Percentiles rank a stretch among this genome's conserved stretches.
Evolutionary conservation across 768 basidiomycete species (phyloP).

Genomic region (Cystofilobasidium bisporidii): DNA sequence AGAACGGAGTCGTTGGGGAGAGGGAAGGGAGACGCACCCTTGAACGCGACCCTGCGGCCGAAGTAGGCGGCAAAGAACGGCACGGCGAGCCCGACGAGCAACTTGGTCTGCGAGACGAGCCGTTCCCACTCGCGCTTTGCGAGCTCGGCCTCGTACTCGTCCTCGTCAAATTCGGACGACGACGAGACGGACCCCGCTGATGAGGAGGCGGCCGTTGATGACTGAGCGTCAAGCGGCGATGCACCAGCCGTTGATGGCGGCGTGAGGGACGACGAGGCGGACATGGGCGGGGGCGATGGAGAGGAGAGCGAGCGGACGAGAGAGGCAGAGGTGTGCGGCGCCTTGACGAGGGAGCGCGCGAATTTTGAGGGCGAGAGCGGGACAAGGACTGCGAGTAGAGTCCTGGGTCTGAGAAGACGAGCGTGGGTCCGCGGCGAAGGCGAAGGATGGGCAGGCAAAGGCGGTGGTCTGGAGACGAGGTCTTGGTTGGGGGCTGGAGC

Average conservation of each 20-base stretch:
- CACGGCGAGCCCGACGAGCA: slow-evolving; percentile 17
- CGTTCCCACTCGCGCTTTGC: slow-evolving; percentile 20
- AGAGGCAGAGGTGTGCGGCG: not conserved
- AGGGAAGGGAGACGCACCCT: slow-evolving; percentile 9
- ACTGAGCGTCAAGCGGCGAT: too few species aligned
- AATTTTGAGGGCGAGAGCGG: not conserved
- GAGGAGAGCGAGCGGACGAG: not conserved
- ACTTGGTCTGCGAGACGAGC: slow-evolving; percentile 22
- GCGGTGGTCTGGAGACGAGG: too few species aligned
- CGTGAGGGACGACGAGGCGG: not conserved
- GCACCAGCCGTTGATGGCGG: too few species aligned
- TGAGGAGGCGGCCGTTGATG: too few species aligned
- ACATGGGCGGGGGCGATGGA: not conserved
- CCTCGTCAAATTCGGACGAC: slow-evolving; percentile 8
- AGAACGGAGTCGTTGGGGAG: not conserved
- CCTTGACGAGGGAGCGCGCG: not conserved
- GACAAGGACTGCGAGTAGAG: not conserved
- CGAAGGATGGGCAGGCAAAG: too few species aligned
- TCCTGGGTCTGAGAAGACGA: too few species aligned
- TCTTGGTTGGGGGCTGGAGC: too few species aligned
- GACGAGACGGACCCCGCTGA: slow-evolving; percentile 6
- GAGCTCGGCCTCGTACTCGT: slow-evolving; percentile 20
- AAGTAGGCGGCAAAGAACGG: slow-evolving; percentile 24
- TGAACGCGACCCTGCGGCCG: slow-evolving; percentile 23
- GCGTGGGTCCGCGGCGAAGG: too few species aligned